Conservation (phyloP, 768 basidiomycete species). For the Suillus discolor region DNA sequence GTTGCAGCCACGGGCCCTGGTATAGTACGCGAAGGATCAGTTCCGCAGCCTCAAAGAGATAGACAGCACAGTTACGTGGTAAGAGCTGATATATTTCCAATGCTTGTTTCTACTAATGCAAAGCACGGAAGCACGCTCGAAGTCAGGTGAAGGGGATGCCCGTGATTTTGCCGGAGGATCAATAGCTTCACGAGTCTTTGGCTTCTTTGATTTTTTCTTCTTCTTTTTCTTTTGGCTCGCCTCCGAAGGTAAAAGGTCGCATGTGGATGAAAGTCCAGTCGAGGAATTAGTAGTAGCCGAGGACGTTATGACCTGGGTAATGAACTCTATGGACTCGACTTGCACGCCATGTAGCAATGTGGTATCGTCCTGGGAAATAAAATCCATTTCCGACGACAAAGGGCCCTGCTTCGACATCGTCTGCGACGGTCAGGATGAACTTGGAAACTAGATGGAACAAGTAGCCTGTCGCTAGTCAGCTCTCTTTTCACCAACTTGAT, state of each 20-base stretch:
- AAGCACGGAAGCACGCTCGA: conserved; percentile 61
- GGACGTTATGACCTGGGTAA: conserved; percentile 12
- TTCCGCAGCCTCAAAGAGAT: not conserved
- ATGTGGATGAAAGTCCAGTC: conserved; percentile 25
- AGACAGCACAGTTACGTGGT: conserved; percentile 62
- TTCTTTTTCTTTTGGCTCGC: conserved; percentile 66
- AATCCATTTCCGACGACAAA: not conserved
- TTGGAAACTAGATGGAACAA: conserved; percentile 1
- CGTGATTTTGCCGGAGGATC: conserved; percentile 32
- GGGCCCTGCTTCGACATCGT: not conserved
- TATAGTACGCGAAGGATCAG: conserved; percentile 3
- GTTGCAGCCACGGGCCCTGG: conserved; percentile 91
- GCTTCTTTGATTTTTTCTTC: conserved; percentile 64
- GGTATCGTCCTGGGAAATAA: not conserved
- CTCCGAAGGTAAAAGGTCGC: conserved; percentile 20
- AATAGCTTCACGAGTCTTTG: conserved; percentile 42
- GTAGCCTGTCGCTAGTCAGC: not conserved
- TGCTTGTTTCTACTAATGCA: conserved; percentile 94
- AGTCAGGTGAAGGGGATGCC: conserved; percentile 40
- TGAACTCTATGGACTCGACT: conserved; percentile 1
- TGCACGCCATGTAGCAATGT: not conserved
- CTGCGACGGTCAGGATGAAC: conserved; percentile 1
- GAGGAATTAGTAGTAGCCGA: conserved; percentile 25
- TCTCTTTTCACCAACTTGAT: conserved; percentile 1
- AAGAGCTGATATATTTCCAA: conserved; percentile 92